Evolutionary conservation across 805 yeast genomes (phyloP), one percentile per base, ranked within the genome.

Genomic region (Priceomyces melissophilus): DNA sequence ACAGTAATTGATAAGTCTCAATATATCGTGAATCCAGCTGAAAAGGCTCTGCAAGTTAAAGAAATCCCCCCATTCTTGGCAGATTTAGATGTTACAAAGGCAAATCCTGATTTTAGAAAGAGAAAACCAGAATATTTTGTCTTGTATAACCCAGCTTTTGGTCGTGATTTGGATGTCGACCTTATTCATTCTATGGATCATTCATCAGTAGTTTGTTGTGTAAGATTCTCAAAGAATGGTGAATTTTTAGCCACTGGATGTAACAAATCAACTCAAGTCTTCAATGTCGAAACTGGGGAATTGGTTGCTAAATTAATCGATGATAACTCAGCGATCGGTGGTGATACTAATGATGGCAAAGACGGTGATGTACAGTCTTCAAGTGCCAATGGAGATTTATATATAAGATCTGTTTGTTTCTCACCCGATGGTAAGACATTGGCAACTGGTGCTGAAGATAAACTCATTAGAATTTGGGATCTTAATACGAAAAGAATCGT

Each of bases 191-290:
- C 96, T 10, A 78, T 91, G 52, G 95, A 87, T 59, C 98, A 93
- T 69, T 78, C 89, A 11, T 85, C 96, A 2, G 98, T 91, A 34
- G 98, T 91, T 38, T 93, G 98, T 71, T 91, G 98, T 65, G 98
- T 91, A 43, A 77, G 95, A 46, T 91, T 93, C 71, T 82, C 90
- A 43, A 81, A 81, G 49, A 96, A 88, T 61, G 98, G 98, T 47
- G 84, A 86, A 66, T 87, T 79, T 58, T 73, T 91, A 52, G 99
- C 98, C 17, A 91, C 98, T 11, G 99, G 99, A 37, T 90, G 97
- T 71, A 93, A 91, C 70, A 87, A 89, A 60, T 79, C 95, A 32
- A 93, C 98, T 2, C 96, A 90, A 65, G 96, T 91, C 43, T 91
- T 84, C 66, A 85, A 86, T 50, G 97, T 90, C 38, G 84, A 84